A percentile compares a stretch with the other conserved stretches of the same genome.
These are phyloP conservation scores for Fusarium gaditjirri DNA, from an alignment of 2,329 filamentous ascomycete species.

Conservation along the genomic window DNA sequence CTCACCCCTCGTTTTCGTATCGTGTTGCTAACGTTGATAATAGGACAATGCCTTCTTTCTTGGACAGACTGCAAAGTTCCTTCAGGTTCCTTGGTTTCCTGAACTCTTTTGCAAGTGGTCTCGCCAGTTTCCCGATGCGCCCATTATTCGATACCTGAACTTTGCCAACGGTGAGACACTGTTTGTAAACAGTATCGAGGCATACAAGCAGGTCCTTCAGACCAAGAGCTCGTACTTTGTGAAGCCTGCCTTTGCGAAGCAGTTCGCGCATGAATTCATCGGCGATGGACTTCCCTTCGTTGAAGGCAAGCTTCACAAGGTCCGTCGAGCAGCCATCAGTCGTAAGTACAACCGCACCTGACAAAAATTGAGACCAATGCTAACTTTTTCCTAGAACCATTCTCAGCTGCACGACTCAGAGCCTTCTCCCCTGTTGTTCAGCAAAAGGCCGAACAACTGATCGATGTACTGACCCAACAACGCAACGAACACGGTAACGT, in stretches of 20 bases:
- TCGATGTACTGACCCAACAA: conserved; percentile 31
- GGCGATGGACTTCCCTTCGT: conserved; percentile 50
- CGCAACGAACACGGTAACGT: conserved; percentile 20
- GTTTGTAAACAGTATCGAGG: conserved; percentile 41
- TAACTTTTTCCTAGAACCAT: conserved; percentile 40
- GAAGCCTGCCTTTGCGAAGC: conserved; percentile 42
- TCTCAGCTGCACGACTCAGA: conserved; percentile 46
- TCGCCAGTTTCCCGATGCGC: conserved; percentile 42
- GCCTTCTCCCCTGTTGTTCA: conserved; percentile 47
- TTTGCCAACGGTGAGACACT: conserved; percentile 43
- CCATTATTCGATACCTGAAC: conserved; percentile 45
- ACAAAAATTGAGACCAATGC: not conserved
- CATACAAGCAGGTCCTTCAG: conserved; percentile 44
- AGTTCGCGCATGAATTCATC: conserved; percentile 41
- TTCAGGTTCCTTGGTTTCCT: conserved; percentile 44
- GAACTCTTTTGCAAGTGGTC: conserved; percentile 46
- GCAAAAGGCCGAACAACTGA: conserved; percentile 48
- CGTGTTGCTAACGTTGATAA: not conserved
- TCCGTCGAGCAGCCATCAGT: conserved; percentile 49
- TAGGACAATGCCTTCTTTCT: conserved; percentile 54
- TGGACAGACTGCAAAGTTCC: conserved; percentile 52
- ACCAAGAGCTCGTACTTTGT: conserved; percentile 43
- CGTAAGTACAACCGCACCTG: conserved; percentile 25
- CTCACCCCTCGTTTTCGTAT: not conserved
- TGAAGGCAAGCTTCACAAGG: conserved; percentile 50